Evolutionary conservation across 768 basidiomycete genomes (phyloP), one percentile per base, ranked within the genome.

Genomic region (Holtermanniella nyarrowii): DNA sequence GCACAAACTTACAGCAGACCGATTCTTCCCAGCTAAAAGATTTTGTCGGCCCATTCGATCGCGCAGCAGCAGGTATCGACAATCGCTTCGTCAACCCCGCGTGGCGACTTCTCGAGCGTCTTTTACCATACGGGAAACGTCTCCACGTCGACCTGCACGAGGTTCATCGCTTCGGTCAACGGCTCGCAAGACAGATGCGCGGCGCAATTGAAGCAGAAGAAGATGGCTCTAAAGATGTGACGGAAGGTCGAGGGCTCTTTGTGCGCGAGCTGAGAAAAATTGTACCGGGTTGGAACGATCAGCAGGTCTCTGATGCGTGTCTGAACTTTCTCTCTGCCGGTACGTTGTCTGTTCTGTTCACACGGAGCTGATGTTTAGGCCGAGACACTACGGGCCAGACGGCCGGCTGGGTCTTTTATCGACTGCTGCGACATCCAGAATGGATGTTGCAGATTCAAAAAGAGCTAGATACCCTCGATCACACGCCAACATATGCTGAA

Each of bases 351-450:
- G 45, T 20, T 7, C 7, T 37, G 16, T 16, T 44, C 22, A 11
- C 20, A 11, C 42, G 18, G n/a, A 7, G 18, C 42, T 23, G 42
- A 20, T 5, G 22, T 7, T 44, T 23, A 65, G 63, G 58, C 5
- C 50, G 58, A 12, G 63, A 65, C 23, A 65, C 63, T 10, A 65
- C 63, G 21, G 55, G 60, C 12, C 58, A 65, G 26, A 58, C 58
- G 4, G 23, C 62, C 13, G 52, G 58, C 10, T 65, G 63, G 63
- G 52, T 58, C 2, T 11, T 62, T 1, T 62, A 60, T 49, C 45
- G 27, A 7, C 37, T 65, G 1, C 40, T 62, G 7, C 44, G 41
- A 18, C 26, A 60, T 39, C 63, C 63, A 3, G 4, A 16, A 4
- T 26, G 47, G 24, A 31, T 59, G 13, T 40, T 42, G 4, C 43